Base-by-base conservation (phyloP, 192 early-diverging fungal genomes). In the Umbelopsis ramanniana region DNA sequence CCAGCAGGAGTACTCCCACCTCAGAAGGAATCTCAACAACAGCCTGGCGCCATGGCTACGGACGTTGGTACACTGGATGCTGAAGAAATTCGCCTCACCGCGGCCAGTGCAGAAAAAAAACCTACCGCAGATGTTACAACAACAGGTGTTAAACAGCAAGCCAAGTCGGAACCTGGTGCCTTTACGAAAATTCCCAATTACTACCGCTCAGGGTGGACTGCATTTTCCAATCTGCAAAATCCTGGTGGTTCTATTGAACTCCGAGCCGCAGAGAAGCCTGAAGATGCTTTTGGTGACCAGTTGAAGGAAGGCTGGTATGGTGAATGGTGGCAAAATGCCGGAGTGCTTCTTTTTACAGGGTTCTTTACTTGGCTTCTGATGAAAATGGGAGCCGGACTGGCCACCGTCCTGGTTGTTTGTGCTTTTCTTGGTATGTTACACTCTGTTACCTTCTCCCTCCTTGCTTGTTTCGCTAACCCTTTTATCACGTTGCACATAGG, bases 281-380 rank as follows among this genome's bases (percentile, higher is more conserved):
- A 52, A 22, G 71, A 72, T 33, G 11, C 50, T 21, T 24, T 75
- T 17, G 73, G 57, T 46, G 67, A 79, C 35, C 21, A 72, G 17
- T 29, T 79, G 6, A 74, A 70, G 1, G 45, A 75, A 10, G 11
- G 53, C 8, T 72, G 67, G 37, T 79, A 75, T 70, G 78, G 78
- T 26, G 57, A 71, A 70, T 79, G 78, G 78, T 79, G 66, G 67
- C 71, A 72, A 37, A 79, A 79, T 70, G 70, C 67, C n/a, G 54
- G 71, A 22, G 74, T 71, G 15, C 46, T 79, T 12, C 50, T 72
- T 23, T 24, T 75, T 19, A 70, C 74, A 26, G 74, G 35, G 15
- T 19, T 79, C 22, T 24, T 72, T 29, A 52, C 74, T 8, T 79
- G 48, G 37, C 22, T 47, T 7, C 43, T 79, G 6, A 67, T 70